These are phyloP conservation scores for Danielia reshetovae DNA, from an alignment of 805 yeast species.

Conservation along the genomic window DNA sequence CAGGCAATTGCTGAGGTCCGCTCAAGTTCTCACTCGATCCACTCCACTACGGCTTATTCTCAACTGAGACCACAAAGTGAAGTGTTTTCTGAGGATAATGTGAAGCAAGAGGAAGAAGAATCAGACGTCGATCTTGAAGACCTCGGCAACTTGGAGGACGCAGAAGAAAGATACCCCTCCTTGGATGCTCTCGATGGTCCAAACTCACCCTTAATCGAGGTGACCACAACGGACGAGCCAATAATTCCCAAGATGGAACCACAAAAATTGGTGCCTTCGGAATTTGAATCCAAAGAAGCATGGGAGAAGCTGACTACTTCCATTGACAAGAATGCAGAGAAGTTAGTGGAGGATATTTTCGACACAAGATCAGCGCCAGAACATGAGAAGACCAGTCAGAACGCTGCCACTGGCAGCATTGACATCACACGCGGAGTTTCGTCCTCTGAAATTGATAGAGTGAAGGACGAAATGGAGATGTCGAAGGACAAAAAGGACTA, in stretches of 20 bases:
- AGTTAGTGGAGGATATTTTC: conserved; percentile 40
- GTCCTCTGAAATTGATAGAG: too few species aligned
- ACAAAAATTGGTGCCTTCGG: conserved; percentile 2
- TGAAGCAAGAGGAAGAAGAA: background rate
- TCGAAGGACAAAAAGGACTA: too few species aligned
- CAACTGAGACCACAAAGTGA: too few species aligned
- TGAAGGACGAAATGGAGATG: too few species aligned
- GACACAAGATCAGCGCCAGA: conserved; percentile 13
- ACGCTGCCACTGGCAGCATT: too few species aligned
- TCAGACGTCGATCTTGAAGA: conserved; percentile 12
- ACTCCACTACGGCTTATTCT: too few species aligned
- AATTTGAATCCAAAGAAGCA: conserved; percentile 29
- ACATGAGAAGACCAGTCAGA: too few species aligned
- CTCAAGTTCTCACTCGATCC: too few species aligned
- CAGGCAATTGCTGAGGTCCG: too few species aligned
- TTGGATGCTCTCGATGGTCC: conserved; percentile 29
- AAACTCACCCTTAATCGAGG: background rate
- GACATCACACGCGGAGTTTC: too few species aligned
- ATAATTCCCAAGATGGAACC: background rate
- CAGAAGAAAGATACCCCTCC: conserved; percentile 51
- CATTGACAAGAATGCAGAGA: conserved; percentile 31
- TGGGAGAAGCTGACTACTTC: conserved; percentile 28
- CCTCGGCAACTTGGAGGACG: conserved; percentile 28
- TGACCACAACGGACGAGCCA: background rate
- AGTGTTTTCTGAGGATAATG: background rate